Percentiles rank a stretch among this genome's conserved stretches.
These are phyloP conservation scores for Lipomyces yamanashiensis DNA, from an alignment of 805 yeast species.

Conservation along the genomic window DNA sequence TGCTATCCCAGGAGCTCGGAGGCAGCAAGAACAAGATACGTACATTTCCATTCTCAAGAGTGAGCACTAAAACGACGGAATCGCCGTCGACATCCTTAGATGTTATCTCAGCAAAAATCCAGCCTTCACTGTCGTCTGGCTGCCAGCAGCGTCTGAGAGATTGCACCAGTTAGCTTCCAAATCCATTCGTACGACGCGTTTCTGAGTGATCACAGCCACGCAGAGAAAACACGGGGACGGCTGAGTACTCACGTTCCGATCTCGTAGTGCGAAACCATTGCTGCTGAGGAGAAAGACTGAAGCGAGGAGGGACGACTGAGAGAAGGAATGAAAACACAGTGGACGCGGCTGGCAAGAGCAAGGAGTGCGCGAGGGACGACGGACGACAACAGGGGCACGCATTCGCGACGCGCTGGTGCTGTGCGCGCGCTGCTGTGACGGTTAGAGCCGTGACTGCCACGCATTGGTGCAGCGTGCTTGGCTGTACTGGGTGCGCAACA, in stretches of 20 bases:
- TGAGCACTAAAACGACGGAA: conserved; percentile 56
- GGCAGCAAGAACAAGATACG: conserved; percentile 1
- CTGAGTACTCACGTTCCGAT: conserved; percentile 32
- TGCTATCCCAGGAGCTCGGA: neutral
- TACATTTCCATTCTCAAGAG: conserved; percentile 54
- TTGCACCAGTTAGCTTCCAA: neutral
- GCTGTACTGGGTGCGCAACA: neutral
- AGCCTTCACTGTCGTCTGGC: conserved; percentile 72
- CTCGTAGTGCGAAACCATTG: conserved; percentile 36
- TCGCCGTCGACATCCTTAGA: conserved; percentile 50
- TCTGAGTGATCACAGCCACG: neutral
- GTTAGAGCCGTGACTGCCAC: neutral
- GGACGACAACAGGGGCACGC: conserved; percentile 17
- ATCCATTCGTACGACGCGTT: conserved; percentile 5
- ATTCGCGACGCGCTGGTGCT: neutral
- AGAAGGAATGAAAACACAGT: neutral
- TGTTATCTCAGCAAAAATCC: conserved; percentile 71
- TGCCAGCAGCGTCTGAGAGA: conserved; percentile 68
- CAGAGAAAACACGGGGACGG: neutral
- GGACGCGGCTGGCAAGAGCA: conserved; percentile 6
- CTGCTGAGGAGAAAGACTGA: conserved; percentile 4
- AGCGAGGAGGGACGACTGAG: neutral
- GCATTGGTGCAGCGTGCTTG: neutral
- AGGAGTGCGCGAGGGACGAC: neutral
- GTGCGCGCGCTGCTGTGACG: neutral